phyloP scores from a whole-genome alignment of 331 rosid genomes.

The Phaseolus coccineus region DNA sequence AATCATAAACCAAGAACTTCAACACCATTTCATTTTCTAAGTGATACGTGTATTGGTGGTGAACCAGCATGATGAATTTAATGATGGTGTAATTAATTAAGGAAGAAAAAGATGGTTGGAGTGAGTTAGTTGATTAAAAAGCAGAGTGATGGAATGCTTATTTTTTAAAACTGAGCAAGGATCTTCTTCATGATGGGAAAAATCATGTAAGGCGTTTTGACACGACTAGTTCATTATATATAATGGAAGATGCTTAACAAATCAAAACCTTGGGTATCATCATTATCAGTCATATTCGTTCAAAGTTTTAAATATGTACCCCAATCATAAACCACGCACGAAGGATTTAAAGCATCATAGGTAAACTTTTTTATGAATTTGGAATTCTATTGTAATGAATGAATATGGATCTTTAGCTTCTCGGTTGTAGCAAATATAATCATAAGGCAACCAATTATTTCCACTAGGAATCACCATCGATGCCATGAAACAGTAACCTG shows the following conservation, averaged over 20 bases:
- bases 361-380: slow-evolving; percentile 5
- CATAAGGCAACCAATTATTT: slow-evolving; percentile 4
- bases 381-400: background rate
- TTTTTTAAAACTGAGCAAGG: slow-evolving; percentile 24
- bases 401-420: background rate
- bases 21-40: slow-evolving; percentile 2
- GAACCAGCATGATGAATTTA: background rate
- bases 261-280: background rate
- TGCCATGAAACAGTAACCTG: slow-evolving; percentile 11
- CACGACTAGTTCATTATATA: slow-evolving; percentile 17
- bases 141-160: slow-evolving; percentile 9
- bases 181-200: slow-evolving; percentile 45
- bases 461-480: background rate
- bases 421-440: slow-evolving; percentile 34
- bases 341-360: slow-evolving; percentile 36
- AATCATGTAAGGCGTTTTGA: slow-evolving; percentile 29
- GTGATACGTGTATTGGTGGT: background rate
- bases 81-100: background rate
- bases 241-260: slow-evolving; percentile 25
- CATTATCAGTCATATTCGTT: slow-evolving; percentile 26
- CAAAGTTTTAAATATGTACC: slow-evolving; percentile 13
- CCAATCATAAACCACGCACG: slow-evolving; percentile 30
- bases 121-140: background rate
- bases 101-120: background rate
- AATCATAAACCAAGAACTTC: background rate